phyloP scores from a whole-genome alignment of 2,329 filamentous ascomycete genomes.

The Rutstroemia sp. region DNA sequence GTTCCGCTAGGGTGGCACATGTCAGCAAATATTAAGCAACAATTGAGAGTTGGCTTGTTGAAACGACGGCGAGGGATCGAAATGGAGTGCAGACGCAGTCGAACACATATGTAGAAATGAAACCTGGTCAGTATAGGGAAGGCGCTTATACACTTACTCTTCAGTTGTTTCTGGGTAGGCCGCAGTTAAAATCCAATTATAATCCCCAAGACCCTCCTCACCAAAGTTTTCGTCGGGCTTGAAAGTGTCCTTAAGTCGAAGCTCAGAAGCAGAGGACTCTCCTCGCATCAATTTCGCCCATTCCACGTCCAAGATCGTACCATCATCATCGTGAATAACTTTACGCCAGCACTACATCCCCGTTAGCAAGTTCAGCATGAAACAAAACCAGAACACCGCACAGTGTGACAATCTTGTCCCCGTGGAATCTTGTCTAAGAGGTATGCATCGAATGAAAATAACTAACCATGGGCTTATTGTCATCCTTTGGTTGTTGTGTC shows the following conservation, averaged over 20 bases:
- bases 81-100: neutral
- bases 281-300: constrained; percentile 20
- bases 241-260: constrained; percentile 33
- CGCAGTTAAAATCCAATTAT: constrained; percentile 72
- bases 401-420: neutral
- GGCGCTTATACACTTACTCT: neutral
- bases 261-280: constrained; percentile 16
- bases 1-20: constrained; percentile 34
- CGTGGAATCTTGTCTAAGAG: neutral
- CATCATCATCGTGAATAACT: neutral
- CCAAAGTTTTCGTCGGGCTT: constrained; percentile 43
- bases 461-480: neutral
- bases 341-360: neutral
- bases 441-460: neutral
- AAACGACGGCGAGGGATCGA: too few relatives aligned
- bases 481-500: constrained; percentile 2
- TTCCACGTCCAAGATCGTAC: constrained; percentile 14
- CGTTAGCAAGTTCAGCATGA: neutral
- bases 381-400: neutral
- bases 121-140: constrained; percentile 22
- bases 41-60: too few relatives aligned
- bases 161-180: constrained; percentile 65
- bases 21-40: neutral
- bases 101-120: neutral
- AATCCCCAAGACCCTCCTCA: constrained; percentile 48